A percentile compares a stretch with the other conserved stretches of the same genome.
Conservation (phyloP, 352 stramenopile genomes). For the Phytophthora sp. region DNA sequence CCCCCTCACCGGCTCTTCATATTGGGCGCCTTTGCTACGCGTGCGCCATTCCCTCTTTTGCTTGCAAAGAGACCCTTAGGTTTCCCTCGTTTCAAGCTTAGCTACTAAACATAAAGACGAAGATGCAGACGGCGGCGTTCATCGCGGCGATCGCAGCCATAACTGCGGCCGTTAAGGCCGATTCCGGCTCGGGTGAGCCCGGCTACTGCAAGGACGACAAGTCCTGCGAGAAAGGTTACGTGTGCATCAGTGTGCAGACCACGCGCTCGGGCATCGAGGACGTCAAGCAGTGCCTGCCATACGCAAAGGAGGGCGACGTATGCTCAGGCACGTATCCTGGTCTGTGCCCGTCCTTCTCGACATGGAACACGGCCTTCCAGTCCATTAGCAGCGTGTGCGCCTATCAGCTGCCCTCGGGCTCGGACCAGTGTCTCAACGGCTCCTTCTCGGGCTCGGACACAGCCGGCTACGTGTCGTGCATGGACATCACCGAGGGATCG, state of each 20-base stretch:
- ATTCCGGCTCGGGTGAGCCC: slow-evolving; percentile 50
- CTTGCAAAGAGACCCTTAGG: slow-evolving; percentile 32
- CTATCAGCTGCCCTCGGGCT: slow-evolving; percentile 59
- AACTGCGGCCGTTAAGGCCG: slow-evolving; percentile 36
- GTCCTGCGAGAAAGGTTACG: slow-evolving; percentile 62
- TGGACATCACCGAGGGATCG: slow-evolving; percentile 49
- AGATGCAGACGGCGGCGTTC: slow-evolving; percentile 39
- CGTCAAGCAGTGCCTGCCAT: slow-evolving; percentile 83
- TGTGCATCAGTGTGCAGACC: slow-evolving; percentile 81
- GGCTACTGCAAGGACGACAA: slow-evolving; percentile 68
- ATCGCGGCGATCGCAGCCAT: slow-evolving; percentile 34
- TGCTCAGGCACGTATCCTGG: slow-evolving; percentile 64
- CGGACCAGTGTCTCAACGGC: slow-evolving; percentile 51
- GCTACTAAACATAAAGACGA: slow-evolving; percentile 2
- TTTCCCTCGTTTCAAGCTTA: neutral
- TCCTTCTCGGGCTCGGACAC: slow-evolving; percentile 34
- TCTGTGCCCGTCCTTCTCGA: slow-evolving; percentile 79
- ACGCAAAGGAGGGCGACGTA: slow-evolving; percentile 48
- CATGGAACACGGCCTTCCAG: slow-evolving; percentile 65
- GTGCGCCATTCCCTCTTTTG: slow-evolving; percentile 50
- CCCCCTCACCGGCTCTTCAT: slow-evolving; percentile 24
- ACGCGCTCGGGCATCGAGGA: slow-evolving; percentile 65
- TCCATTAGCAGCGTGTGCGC: slow-evolving; percentile 76
- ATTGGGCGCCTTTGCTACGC: slow-evolving; percentile 3
- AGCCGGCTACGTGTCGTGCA: slow-evolving; percentile 41